These are phyloP conservation scores for Fusarium coffeatum DNA, from an alignment of 2,329 filamentous ascomycete species.

Conservation along the genomic window DNA sequence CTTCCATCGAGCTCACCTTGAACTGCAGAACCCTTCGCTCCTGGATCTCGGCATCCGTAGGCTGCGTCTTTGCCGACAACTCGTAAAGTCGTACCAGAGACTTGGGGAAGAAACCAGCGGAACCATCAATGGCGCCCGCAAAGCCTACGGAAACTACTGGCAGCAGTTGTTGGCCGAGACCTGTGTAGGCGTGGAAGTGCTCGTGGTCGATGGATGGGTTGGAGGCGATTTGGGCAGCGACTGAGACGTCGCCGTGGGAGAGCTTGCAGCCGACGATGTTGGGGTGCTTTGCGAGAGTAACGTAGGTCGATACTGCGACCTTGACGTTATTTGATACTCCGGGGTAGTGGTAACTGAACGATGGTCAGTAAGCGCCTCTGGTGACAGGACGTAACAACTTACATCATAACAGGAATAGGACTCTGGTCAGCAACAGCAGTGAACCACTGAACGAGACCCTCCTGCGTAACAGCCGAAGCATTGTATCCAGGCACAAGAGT, in stretches of 20 bases:
- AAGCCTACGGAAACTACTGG: conserved; percentile 69
- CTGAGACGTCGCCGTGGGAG: conserved; percentile 74
- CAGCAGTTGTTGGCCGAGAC: conserved; percentile 73
- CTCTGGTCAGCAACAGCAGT: conserved; percentile 67
- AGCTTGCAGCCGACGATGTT: conserved; percentile 78
- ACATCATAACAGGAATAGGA: conserved; percentile 69
- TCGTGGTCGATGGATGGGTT: conserved; percentile 69
- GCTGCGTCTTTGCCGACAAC: conserved; percentile 50
- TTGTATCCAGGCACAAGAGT: conserved; percentile 71
- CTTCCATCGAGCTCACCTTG: conserved; percentile 70
- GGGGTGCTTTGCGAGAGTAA: conserved; percentile 66
- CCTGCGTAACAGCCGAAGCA: conserved; percentile 64
- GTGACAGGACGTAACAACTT: conserved; percentile 40
- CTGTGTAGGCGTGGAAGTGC: conserved; percentile 71
- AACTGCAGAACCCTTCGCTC: conserved; percentile 69
- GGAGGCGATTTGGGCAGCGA: conserved; percentile 69
- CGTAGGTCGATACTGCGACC: conserved; percentile 68
- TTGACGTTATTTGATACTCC: conserved; percentile 74
- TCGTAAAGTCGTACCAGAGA: conserved; percentile 69
- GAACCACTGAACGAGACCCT: conserved; percentile 69
- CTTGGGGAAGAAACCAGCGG: conserved; percentile 72
- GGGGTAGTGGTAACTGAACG: conserved; percentile 70
- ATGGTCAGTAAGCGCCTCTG: neutral
- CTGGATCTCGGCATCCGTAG: conserved; percentile 56
- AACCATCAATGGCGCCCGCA: conserved; percentile 70